A percentile compares a stretch with the other conserved stretches of the same genome.
phyloP scores from a whole-genome alignment of 208 protist genomes.

The Crithidia brevicula region DNA sequence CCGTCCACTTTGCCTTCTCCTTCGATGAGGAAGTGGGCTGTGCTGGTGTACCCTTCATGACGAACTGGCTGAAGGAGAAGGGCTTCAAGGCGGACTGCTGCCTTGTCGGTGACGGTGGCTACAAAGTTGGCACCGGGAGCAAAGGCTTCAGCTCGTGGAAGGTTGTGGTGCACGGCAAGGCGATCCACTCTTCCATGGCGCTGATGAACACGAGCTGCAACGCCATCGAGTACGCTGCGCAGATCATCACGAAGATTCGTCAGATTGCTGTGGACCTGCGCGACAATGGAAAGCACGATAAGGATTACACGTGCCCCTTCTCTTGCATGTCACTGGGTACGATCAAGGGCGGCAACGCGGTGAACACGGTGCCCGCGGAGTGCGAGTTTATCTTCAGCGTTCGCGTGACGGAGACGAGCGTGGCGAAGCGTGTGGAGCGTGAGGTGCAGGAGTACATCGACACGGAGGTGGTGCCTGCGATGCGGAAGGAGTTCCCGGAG shows the following conservation, averaged over 20 bases:
- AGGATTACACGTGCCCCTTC: slow-evolving; percentile 37
- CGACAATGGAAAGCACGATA: slow-evolving; percentile 24
- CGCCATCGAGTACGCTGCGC: slow-evolving; percentile 40
- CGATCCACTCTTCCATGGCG: slow-evolving; percentile 52
- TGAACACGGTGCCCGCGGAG: slow-evolving; percentile 59
- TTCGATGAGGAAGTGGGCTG: slow-evolving; percentile 62
- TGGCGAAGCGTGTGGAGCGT: slow-evolving; percentile 25
- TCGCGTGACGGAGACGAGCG: slow-evolving; percentile 32
- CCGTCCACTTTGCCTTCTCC: slow-evolving; percentile 57
- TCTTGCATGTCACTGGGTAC: slow-evolving; percentile 33
- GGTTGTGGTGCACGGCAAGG: slow-evolving; percentile 49
- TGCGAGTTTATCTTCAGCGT: slow-evolving; percentile 50
- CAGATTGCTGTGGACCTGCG: slow-evolving; percentile 32
- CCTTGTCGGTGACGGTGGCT: slow-evolving; percentile 35
- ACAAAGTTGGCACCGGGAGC: slow-evolving; percentile 37
- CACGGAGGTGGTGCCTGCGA: slow-evolving; percentile 32
- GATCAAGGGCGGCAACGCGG: slow-evolving; percentile 49
- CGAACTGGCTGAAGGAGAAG: slow-evolving; percentile 37
- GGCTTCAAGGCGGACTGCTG: slow-evolving; percentile 50
- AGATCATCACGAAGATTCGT: slow-evolving; percentile 48
- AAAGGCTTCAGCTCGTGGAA: slow-evolving; percentile 35
- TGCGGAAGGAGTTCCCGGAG: slow-evolving; percentile 43
- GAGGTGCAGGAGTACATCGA: slow-evolving; percentile 44
- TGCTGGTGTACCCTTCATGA: slow-evolving; percentile 36
- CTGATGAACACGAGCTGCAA: slow-evolving; percentile 52